A percentile compares a stretch with the other conserved stretches of the same genome.
Conservation (phyloP, 257 asterid species). For the Solanum clarkiae region DNA sequence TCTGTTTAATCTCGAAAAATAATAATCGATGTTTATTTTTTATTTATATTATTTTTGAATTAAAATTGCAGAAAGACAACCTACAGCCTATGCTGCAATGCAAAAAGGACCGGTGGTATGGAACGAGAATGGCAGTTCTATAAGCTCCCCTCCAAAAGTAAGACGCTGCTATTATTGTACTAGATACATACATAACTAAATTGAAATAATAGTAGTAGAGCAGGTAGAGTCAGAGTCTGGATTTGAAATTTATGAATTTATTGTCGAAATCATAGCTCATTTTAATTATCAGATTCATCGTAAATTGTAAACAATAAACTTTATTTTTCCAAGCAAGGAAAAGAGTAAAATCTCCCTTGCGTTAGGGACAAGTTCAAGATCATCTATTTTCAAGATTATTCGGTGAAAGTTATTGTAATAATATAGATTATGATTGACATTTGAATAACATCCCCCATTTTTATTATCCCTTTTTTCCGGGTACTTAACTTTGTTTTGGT, state of each 20-base stretch:
- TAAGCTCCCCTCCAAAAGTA: fast-evolving
- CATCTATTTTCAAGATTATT: too few relatives aligned
- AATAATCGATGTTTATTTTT: not conserved
- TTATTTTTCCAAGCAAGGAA: not conserved
- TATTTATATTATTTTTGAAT: not conserved
- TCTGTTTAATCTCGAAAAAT: not conserved
- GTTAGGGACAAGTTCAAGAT: too few relatives aligned
- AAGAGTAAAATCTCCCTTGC: too few relatives aligned
- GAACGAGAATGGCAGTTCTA: not conserved
- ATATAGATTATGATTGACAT: too few relatives aligned
- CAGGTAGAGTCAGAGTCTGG: not conserved
- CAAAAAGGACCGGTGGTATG: fast-evolving
- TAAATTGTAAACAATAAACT: not conserved
- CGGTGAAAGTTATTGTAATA: too few relatives aligned
- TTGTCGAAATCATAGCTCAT: not conserved
- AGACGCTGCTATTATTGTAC: fast-evolving
- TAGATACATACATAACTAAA: not conserved
- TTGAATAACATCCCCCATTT: too few relatives aligned
- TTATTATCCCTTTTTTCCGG: too few relatives aligned
- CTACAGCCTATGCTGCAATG: fast-evolving
- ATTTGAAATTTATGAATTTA: not conserved
- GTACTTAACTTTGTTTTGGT: too few relatives aligned
- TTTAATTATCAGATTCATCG: not conserved
- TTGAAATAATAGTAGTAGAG: not conserved
- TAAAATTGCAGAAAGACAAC: not conserved